Percentiles rank a stretch among this genome's conserved stretches.
Evolutionary conservation across 2,329 filamentous ascomycete species (phyloP).

Genomic region (Cladophialophora exuberans): DNA sequence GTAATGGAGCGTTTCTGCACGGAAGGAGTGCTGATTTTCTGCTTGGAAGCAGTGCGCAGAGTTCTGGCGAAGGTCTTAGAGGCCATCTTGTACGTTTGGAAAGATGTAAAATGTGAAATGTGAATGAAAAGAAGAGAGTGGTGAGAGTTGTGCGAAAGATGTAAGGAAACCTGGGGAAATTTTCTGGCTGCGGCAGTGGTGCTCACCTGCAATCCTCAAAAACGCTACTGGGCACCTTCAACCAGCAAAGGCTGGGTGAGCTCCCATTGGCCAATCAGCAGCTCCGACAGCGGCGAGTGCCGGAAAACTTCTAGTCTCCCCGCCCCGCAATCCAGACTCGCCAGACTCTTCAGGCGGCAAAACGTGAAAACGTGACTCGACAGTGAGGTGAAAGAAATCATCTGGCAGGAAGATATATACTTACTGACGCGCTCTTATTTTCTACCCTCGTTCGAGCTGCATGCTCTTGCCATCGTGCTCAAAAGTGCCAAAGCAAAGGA

Average conservation of each 20-base stretch:
- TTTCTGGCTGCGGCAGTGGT: constrained; percentile 15
- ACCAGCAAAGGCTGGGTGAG: not conserved
- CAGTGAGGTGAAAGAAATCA: too few relatives aligned
- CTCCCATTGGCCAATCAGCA: not conserved
- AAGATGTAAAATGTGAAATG: not conserved
- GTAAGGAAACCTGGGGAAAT: constrained; percentile 22
- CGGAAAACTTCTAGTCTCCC: constrained; percentile 1
- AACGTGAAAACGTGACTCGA: too few relatives aligned
- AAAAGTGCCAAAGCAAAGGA: too few relatives aligned
- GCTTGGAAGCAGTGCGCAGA: constrained; percentile 58
- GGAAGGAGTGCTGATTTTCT: constrained; percentile 56
- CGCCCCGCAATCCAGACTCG: constrained; percentile 11
- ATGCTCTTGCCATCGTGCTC: too few relatives aligned
- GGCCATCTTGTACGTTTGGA: constrained; percentile 44
- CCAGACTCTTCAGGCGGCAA: too few relatives aligned
- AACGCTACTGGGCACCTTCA: not conserved
- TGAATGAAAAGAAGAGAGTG: constrained; percentile 10
- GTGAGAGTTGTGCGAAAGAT: constrained; percentile 2
- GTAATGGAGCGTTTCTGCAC: constrained; percentile 62
- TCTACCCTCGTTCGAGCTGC: too few relatives aligned
- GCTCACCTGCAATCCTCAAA: not conserved
- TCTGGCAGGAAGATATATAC: too few relatives aligned
- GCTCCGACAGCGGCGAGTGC: constrained; percentile 14
- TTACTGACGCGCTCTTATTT: too few relatives aligned
- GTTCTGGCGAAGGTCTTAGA: constrained; percentile 57